Conservation (phyloP, 805 yeast genomes). For the Candida corydali region DNA sequence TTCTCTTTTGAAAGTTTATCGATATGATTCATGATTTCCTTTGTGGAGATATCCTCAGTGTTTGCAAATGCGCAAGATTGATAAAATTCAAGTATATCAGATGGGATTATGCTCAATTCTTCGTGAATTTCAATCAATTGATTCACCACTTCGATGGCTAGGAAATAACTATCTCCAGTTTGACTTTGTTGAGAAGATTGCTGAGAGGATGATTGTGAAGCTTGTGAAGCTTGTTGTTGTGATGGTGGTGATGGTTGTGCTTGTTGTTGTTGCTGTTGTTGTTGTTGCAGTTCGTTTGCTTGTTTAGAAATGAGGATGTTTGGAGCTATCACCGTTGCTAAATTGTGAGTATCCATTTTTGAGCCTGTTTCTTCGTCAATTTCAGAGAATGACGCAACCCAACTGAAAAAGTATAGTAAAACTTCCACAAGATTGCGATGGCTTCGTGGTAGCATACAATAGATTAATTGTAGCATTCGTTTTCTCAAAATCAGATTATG, state of each 20-base stretch:
- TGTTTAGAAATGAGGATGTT: constrained; percentile 69
- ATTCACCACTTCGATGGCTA: constrained; percentile 89
- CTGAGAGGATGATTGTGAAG: too few relatives aligned
- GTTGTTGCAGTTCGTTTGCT: constrained; percentile 5
- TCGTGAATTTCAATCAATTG: constrained; percentile 78
- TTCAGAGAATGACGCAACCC: constrained; percentile 95
- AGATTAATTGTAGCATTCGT: constrained; percentile 56
- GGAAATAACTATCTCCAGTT: constrained; percentile 68
- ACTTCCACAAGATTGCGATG: constrained; percentile 88
- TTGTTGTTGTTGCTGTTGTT: constrained; percentile 11
- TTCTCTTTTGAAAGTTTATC: constrained; percentile 29
- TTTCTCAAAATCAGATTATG: constrained; percentile 44
- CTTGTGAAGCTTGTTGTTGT: too few relatives aligned
- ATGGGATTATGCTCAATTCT: constrained; percentile 73
- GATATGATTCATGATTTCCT: constrained; percentile 32
- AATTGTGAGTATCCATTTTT: constrained; percentile 92
- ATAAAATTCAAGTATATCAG: constrained; percentile 50
- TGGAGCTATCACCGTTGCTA: constrained; percentile 95
- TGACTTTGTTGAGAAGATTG: constrained; percentile 10
- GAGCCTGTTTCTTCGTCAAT: constrained; percentile 83
- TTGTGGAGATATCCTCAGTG: constrained; percentile 20
- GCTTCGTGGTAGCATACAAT: constrained; percentile 74
- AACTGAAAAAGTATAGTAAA: constrained; percentile 75
- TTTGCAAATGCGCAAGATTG: constrained; percentile 26
- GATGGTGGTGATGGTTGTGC: too few relatives aligned